Evolutionary conservation across 805 yeast genomes (phyloP).

Genomic region (Blastobotrys mokoenaii): DNA sequence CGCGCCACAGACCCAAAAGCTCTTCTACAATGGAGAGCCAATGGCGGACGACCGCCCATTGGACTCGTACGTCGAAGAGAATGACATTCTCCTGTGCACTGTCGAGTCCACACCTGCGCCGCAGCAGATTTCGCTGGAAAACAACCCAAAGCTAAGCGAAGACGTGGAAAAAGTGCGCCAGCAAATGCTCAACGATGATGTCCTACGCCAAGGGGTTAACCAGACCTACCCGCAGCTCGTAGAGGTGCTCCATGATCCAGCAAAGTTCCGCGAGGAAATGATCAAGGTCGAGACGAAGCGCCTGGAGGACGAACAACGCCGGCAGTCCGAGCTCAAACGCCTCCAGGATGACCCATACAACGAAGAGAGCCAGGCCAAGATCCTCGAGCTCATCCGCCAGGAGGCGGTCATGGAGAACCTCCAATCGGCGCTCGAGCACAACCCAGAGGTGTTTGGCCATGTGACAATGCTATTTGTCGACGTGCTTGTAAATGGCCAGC

Average conservation of each 20-base stretch:
- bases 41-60: constrained; percentile 33
- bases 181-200: constrained; percentile 29
- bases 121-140: constrained; percentile 1
- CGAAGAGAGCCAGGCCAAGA: constrained; percentile 57
- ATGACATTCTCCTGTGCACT: constrained; percentile 46
- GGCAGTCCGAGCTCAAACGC: constrained; percentile 40
- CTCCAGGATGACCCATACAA: constrained; percentile 60
- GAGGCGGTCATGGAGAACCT: constrained; percentile 73
- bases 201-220: constrained; percentile 25
- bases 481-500: constrained; percentile 67
- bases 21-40: constrained; percentile 39
- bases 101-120: background rate
- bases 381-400: constrained; percentile 59
- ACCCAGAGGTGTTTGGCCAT: constrained; percentile 81
- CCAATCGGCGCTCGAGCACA: constrained; percentile 69
- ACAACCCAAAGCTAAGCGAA: constrained; percentile 5
- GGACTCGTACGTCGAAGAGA: constrained; percentile 40
- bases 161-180: constrained; percentile 28
- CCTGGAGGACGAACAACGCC: constrained; percentile 28
- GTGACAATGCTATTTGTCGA: constrained; percentile 80
- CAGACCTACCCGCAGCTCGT: constrained; percentile 42
- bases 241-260: constrained; percentile 39
- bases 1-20: constrained; percentile 37
- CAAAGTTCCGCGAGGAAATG: constrained; percentile 35
- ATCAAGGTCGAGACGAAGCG: constrained; percentile 24